Conservation (phyloP, 139 green algal genomes). For the Picocystis salinarum region DNA sequence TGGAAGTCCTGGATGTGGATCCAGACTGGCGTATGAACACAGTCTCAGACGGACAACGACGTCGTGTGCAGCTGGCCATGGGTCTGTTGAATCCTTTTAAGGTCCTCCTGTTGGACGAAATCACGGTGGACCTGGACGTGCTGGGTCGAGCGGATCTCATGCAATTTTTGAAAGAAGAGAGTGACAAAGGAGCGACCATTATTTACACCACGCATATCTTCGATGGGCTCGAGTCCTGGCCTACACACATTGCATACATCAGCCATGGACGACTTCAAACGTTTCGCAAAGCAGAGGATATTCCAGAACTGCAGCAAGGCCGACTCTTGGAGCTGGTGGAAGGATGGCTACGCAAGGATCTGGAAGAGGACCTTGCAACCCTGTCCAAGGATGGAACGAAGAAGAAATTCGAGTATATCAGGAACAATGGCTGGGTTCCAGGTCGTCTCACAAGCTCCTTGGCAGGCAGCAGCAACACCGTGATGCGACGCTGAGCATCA, state of each 20-base stretch:
- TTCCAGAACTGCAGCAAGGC: slow-evolving; percentile 17
- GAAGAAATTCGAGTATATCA: slow-evolving; percentile 1
- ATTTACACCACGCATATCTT: slow-evolving; percentile 98
- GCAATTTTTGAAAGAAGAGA: slow-evolving; percentile 71
- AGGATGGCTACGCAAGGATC: slow-evolving; percentile 57
- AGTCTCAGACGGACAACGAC: slow-evolving; percentile 85
- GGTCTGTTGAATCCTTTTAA: slow-evolving; percentile 83
- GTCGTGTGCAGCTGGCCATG: slow-evolving; percentile 89
- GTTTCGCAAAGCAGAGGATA: too few relatives aligned
- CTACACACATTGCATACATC: slow-evolving; percentile 67
- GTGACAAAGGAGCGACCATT: slow-evolving; percentile 54
- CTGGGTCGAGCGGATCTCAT: slow-evolving; percentile 80
- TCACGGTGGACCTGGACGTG: slow-evolving; percentile 97
- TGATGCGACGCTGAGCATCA: slow-evolving; percentile 57
- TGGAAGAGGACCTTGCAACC: slow-evolving; percentile 43
- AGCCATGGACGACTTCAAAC: too few relatives aligned
- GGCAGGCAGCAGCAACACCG: slow-evolving; percentile 42
- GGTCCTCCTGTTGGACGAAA: slow-evolving; percentile 88
- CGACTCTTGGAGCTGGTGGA: slow-evolving; percentile 62
- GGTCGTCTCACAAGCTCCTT: slow-evolving; percentile 40
- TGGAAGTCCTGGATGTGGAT: slow-evolving; percentile 86
- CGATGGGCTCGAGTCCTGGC: slow-evolving; percentile 74
- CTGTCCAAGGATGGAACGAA: not conserved
- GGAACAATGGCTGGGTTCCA: slow-evolving; percentile 62
- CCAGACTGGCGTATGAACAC: slow-evolving; percentile 76